These are phyloP conservation scores for Haematococcus sp. DNA, from an alignment of 139 green algal species.

Conservation along the genomic window DNA sequence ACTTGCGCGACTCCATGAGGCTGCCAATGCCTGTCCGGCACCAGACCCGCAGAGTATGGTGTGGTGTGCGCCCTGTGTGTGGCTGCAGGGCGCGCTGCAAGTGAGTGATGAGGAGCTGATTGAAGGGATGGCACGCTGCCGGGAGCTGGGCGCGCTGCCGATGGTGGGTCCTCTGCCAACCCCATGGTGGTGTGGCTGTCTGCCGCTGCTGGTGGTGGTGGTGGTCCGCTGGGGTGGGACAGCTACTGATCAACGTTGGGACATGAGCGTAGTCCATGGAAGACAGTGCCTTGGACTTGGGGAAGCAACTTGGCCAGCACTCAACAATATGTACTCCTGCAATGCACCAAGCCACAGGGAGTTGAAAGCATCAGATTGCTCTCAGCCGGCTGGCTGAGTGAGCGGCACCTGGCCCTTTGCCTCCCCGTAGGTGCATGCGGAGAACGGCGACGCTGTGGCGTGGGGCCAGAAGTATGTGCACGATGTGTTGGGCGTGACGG, in stretches of 20 bases:
- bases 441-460: constrained; percentile 90
- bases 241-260: not conserved
- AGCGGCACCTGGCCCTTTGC: too few species aligned
- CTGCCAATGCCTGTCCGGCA: too few species aligned
- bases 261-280: not conserved
- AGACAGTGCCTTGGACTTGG: too few species aligned
- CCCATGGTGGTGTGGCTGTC: too few species aligned
- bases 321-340: too few species aligned
- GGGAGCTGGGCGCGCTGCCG: constrained; percentile 83
- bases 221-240: not conserved
- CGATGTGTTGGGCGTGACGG: constrained; percentile 17
- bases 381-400: too few species aligned
- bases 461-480: constrained; percentile 53
- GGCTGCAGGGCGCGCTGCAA: constrained; percentile 54
- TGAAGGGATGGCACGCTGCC: constrained; percentile 74
- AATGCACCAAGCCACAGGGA: too few species aligned
- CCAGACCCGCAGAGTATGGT: not conserved
- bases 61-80: not conserved
- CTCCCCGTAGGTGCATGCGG: constrained; percentile 70
- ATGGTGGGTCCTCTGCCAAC: constrained; percentile 65
- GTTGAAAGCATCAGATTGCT: too few species aligned
- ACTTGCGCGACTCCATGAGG: too few species aligned
- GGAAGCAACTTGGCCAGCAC: too few species aligned
- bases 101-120: constrained; percentile 82
- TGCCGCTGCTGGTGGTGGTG: not conserved